phyloP scores from a whole-genome alignment of 371 early-diverging fungal genomes.

The Synchytrium microbalum region DNA sequence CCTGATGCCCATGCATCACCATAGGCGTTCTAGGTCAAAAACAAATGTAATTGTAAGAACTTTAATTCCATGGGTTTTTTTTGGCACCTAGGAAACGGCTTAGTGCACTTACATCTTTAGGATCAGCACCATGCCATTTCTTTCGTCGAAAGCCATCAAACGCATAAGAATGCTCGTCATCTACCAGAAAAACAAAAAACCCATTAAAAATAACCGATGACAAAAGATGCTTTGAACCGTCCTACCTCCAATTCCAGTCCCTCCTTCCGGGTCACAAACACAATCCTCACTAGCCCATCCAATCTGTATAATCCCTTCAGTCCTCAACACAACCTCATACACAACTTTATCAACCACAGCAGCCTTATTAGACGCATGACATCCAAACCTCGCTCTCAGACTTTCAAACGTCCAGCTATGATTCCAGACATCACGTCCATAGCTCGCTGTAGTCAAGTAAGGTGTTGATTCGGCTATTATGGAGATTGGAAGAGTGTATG shows the following conservation, averaged over 20 bases:
- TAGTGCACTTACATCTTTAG: constrained; percentile 17
- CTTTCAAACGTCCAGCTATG: constrained; percentile 68
- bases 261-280: constrained; percentile 57
- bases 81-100: too few relatives aligned
- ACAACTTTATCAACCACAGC: constrained; percentile 33
- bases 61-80: too few relatives aligned
- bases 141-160: constrained; percentile 58
- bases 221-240: constrained; percentile 10
- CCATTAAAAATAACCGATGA: constrained; percentile 4
- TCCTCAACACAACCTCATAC: constrained; percentile 52
- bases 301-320: constrained; percentile 60
- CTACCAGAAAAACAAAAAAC: constrained; percentile 14
- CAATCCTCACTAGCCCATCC: constrained; percentile 56
- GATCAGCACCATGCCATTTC: constrained; percentile 55
- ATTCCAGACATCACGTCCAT: too few relatives aligned
- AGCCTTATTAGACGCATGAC: constrained; percentile 33
- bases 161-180: constrained; percentile 58
- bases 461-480: too few relatives aligned
- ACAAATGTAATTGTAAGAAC: background rate
- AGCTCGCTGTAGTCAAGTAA: too few relatives aligned
- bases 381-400: too few relatives aligned
- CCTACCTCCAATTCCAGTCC: constrained; percentile 60
- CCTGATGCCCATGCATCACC: constrained; percentile 53
- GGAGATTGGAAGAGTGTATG: too few relatives aligned
- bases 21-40: constrained; percentile 37